phyloP scores from a whole-genome alignment of 139 green algal species.

The Chlorella sp. region DNA sequence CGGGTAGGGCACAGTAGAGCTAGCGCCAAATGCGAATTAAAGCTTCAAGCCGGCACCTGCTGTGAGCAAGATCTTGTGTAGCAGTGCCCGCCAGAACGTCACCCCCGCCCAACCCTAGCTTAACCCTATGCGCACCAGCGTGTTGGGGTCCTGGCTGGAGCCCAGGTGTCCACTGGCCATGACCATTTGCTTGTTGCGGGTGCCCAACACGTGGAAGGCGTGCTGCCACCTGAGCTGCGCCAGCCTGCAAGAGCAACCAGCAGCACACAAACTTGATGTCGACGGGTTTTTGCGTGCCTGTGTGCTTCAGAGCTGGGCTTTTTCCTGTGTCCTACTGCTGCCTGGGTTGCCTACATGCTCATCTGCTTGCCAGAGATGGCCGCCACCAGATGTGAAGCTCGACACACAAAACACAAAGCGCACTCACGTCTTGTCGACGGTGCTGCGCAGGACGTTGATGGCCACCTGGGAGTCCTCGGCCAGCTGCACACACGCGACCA shows the following conservation, averaged over 20 bases:
- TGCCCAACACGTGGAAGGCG: conserved; percentile 24
- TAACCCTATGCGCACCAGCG: background rate
- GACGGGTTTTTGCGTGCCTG: background rate
- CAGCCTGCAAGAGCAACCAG: conserved; percentile 21
- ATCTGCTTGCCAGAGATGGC: no score
- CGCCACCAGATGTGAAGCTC: no score
- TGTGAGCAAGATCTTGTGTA: no score
- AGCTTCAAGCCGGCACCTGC: no score
- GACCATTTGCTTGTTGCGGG: conserved; percentile 4
- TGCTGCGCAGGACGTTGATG: background rate
- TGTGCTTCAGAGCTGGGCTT: background rate
- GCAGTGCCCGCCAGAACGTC: background rate
- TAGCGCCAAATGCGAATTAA: no score
- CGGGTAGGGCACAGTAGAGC: no score
- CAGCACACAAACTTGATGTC: background rate
- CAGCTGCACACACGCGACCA: background rate
- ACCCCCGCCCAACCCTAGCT: background rate
- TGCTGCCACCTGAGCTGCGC: conserved; percentile 42
- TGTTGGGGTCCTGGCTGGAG: background rate
- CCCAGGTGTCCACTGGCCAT: background rate
- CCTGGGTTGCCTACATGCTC: no score
- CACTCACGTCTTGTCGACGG: background rate
- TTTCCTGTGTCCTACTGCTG: no score
- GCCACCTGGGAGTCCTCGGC: background rate
- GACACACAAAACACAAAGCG: background rate